Base-by-base conservation (phyloP, 2,329 filamentous ascomycete species). In the Arthrobotrys megalospora region DNA sequence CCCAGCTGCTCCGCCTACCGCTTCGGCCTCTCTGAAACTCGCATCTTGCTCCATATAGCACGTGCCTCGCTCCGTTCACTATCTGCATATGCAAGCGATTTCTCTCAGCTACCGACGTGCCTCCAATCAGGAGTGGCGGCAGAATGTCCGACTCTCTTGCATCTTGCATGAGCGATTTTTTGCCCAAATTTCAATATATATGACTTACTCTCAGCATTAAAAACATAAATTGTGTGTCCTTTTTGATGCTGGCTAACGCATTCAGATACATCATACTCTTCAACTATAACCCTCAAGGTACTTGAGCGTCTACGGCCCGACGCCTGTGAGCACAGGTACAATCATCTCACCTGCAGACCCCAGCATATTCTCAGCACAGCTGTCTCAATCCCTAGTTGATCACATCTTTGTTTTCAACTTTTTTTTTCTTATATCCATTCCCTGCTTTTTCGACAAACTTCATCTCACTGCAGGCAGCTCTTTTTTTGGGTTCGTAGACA, bases 101-200 rank as follows among this genome's bases (percentile, higher is more conserved):
- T 77, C 73, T 77, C 73, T 77, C 73, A 77, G 73, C 73, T 77
- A 70, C 73, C 73, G 66, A 71, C 66, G 53, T 70, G 60, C 73
- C 73, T 77, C 73, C 73, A 77, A 77, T 77, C 73, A 77, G 73
- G 48, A 65, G 58, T 65, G 48, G 62, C 73, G 73, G 73, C 73
- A 71, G 65, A 58, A 67, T 77, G 73, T 52, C 73, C 73, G 73
- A 60, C 65, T 66, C 72, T 76, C 73, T 77, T 71, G 66, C 73
- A 77, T 77, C 73, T 77, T 77, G 73, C 73, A 77, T 77, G 73
- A 77, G 73, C 73, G 73, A 77, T 77, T 77, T 77, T 77, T 67
- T 66, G 65, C 19, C 50, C 73, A 65, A 73, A 58, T 60, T 55
- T 73, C 60, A 73, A 73, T 73, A 73, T 73, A 73, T 73, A 73